Base-by-base conservation (phyloP, 495 filamentous ascomycete genomes). In the Talaromyces liani region DNA sequence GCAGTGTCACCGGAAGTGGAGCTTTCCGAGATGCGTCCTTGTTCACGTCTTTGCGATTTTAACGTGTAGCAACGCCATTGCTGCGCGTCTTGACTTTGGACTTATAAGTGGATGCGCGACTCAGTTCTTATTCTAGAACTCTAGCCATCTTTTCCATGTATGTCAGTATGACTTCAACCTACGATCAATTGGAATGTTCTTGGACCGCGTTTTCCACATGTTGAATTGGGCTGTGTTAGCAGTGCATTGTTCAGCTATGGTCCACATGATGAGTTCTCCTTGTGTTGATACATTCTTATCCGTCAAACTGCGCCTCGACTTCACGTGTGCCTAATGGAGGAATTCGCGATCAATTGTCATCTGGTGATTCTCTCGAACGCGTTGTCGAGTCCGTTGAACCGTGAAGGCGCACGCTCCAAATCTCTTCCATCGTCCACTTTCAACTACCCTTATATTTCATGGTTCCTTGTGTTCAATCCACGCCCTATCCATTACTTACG, bases 1-100 rank as follows among this genome's bases (percentile, higher is more conserved):
- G 34, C 58, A 60, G 34, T 60, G 36, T 41, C 58, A 47, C 58
- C 58, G n/a, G 36, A 49, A 60, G 58, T 60, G 58, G 58, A 60
- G 58, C 33, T 33, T 59, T 62, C 41, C 60, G 55, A 31, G 55
- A 34, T 58, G 55, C 29, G 25, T 36, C 5, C 56, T 33, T n/a
- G 31, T 58, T 22, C 49, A 53, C 49, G 22, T 53, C 18, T 36
- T 59, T 59, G 22, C 45, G 18, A 25, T 31, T 36, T 62, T 54
- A 36, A 62, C 60, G 60, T 62, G 60, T 62, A 49, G 34, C 39
- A 24, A 36, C 45, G 14, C 25, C 45, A 20, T 54, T 8, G 18
- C 41, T 47, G 29, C 59, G 59, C 59, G 59, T 61, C 59, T 59
- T 27, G 33, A 59, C 14, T 4, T 39, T n/a, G 8, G n/a, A 49